phyloP scores from a whole-genome alignment of 2,329 filamentous ascomycete species.

The Metarhizium humberi region DNA sequence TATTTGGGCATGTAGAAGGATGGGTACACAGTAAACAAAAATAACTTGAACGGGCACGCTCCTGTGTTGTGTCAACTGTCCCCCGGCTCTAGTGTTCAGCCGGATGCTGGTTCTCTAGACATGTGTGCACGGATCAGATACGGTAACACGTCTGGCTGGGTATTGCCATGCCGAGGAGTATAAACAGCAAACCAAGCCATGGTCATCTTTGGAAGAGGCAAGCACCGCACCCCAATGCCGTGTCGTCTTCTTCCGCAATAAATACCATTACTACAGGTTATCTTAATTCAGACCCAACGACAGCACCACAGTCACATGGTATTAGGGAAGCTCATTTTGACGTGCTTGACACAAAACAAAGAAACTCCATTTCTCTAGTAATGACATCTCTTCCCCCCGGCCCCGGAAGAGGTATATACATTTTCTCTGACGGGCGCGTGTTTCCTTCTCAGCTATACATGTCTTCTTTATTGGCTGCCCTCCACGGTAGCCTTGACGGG shows the following conservation, averaged over 20 bases:
- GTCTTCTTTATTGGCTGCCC: conserved; percentile 25
- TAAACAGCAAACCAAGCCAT: no score
- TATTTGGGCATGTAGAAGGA: background rate
- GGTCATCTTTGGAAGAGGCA: background rate
- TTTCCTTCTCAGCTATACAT: background rate
- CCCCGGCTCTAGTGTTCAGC: no score
- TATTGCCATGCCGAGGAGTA: no score
- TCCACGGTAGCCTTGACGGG: conserved; percentile 46
- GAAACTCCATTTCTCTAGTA: conserved; percentile 5
- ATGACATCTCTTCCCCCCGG: conserved; percentile 17
- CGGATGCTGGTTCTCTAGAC: no score
- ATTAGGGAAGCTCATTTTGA: background rate
- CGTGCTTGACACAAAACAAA: conserved; percentile 5
- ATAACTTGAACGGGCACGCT: background rate
- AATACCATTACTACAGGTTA: no score
- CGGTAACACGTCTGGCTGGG: no score
- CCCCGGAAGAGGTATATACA: conserved; percentile 29
- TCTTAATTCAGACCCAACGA: background rate
- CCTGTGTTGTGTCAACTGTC: background rate
- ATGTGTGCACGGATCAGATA: no score
- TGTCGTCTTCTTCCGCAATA: background rate
- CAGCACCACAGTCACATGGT: background rate
- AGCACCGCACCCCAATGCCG: background rate
- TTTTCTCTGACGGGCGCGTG: conserved; percentile 3
- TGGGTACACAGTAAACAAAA: background rate